Conservation (phyloP, 352 stramenopile genomes). For the Chrysophaeum taylorii region DNA sequence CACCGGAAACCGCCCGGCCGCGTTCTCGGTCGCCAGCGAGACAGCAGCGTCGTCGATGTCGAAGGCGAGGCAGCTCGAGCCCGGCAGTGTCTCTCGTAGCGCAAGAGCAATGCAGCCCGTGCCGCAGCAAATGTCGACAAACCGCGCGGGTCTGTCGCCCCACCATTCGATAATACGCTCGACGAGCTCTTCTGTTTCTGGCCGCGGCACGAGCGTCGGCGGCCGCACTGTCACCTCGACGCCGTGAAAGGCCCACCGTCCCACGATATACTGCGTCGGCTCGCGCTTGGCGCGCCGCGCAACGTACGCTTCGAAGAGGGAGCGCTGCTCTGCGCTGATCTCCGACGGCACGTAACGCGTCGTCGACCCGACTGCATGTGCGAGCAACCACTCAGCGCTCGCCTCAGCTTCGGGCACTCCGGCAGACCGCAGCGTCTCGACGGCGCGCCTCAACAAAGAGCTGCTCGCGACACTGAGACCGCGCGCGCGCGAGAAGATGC, state of each 20-base stretch:
- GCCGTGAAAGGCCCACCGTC: slow-evolving; percentile 6
- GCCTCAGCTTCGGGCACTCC: no score
- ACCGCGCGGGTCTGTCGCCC: neutral
- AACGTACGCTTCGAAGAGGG: no score
- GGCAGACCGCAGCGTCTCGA: no score
- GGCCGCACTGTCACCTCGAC: neutral
- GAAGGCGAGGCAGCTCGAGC: neutral
- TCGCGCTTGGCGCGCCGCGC: neutral
- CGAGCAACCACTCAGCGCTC: no score
- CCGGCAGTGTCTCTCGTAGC: neutral
- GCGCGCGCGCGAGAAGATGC: no score
- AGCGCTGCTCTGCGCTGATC: no score
- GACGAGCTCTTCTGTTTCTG: slow-evolving; percentile 11
- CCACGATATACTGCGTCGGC: slow-evolving; percentile 13
- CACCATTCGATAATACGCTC: neutral
- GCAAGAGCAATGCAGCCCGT: neutral
- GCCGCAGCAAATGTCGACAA: slow-evolving; percentile 7
- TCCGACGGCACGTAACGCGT: no score
- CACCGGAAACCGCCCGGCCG: neutral
- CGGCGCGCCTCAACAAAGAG: no score
- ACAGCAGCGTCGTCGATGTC: neutral
- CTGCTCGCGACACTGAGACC: no score
- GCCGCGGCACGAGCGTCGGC: slow-evolving; percentile 1
- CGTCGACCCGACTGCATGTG: no score
- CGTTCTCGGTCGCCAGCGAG: neutral